Conservation (phyloP, 139 green algal species). For the Pleodorina starrii region DNA sequence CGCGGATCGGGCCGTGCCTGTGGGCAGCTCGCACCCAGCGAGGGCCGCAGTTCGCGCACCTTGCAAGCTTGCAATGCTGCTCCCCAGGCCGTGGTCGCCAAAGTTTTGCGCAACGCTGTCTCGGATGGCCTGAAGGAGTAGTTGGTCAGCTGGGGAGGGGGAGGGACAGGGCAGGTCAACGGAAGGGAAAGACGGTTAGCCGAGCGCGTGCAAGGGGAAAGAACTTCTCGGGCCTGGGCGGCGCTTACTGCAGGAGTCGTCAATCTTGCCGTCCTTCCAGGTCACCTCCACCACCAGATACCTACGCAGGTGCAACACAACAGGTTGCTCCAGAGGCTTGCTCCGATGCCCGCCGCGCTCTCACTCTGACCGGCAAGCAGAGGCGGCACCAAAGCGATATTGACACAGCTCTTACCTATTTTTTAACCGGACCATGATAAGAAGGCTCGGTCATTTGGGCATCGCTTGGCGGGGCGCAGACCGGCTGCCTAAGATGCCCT, state of each 20-base stretch:
- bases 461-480: too few species aligned
- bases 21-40: too few species aligned
- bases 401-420: slow-evolving; percentile 6
- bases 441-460: too few species aligned
- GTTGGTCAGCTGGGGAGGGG: not conserved
- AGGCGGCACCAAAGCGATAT: not conserved
- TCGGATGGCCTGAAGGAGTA: not conserved
- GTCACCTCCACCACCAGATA: slow-evolving; percentile 21
- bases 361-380: not conserved
- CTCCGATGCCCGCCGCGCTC: not conserved
- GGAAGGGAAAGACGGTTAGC: not conserved
- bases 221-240: too few species aligned
- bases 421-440: slow-evolving; percentile 24
- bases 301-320: not conserved
- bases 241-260: not conserved
- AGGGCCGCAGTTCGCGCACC: too few species aligned
- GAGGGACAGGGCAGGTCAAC: not conserved
- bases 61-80: not conserved
- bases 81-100: slow-evolving; percentile 12
- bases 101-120: slow-evolving; percentile 3
- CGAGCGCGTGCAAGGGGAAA: not conserved
- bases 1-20: not conserved
- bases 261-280: slow-evolving; percentile 12
- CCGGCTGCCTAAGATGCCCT: too few species aligned
- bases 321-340: not conserved